Conservation (phyloP, 2,329 filamentous ascomycete species). For the Lecanoromycetidae sp. region DNA sequence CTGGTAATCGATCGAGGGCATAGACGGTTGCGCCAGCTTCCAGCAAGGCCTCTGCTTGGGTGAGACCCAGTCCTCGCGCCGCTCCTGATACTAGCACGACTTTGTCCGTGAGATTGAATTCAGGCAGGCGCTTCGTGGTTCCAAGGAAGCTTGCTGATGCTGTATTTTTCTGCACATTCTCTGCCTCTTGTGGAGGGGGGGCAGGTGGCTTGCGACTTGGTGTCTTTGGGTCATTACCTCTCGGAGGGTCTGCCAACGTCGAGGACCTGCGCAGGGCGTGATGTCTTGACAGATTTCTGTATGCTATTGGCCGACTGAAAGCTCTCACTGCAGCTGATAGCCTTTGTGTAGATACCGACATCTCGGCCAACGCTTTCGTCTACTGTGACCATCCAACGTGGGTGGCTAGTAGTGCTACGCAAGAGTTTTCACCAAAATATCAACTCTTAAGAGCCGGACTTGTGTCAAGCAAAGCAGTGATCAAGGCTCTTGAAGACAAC, state of each 20-base stretch:
- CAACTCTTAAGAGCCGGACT: too few relatives aligned
- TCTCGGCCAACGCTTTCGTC: too few relatives aligned
- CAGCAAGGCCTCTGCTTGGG: constrained; percentile 59
- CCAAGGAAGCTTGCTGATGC: constrained; percentile 16
- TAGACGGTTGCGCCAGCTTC: constrained; percentile 58
- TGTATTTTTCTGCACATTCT: constrained; percentile 11
- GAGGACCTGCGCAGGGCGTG: not conserved
- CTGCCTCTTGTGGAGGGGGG: constrained; percentile 14
- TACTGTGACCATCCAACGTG: too few relatives aligned
- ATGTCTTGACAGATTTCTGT: not conserved
- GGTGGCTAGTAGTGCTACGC: too few relatives aligned
- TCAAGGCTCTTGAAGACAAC: too few relatives aligned
- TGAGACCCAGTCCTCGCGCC: constrained; percentile 59
- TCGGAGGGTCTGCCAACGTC: constrained; percentile 11
- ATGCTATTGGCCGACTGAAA: not conserved
- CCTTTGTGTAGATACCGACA: not conserved
- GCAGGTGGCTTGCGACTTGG: constrained; percentile 12
- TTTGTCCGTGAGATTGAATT: constrained; percentile 63
- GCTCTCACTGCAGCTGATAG: not conserved
- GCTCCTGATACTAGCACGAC: constrained; percentile 61
- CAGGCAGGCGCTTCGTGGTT: constrained; percentile 29
- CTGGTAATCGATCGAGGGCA: constrained; percentile 32
- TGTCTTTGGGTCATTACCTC: constrained; percentile 12
- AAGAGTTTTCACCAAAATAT: too few relatives aligned
- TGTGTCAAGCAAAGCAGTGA: too few relatives aligned